Base-by-base conservation (phyloP, 208 protist genomes). In the Plasmodiophora brassicae region DNA sequence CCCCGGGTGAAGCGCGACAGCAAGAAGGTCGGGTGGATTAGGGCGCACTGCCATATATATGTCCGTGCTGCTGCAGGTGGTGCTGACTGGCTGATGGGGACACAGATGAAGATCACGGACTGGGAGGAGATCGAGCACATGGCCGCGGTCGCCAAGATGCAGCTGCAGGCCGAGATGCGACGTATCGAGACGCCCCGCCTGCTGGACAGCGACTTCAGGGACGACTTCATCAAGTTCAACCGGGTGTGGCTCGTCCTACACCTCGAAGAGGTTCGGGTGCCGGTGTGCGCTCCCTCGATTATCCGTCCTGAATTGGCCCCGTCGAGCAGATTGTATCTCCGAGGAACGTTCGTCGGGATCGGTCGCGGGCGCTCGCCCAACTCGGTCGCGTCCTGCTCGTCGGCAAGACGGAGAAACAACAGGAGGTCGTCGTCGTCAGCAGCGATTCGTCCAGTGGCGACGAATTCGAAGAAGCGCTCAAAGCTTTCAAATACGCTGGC, bases 61-160 rank as follows among this genome's bases (percentile, higher is more conserved):
- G n/a, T n/a, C n/a, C n/a, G n/a, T n/a, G n/a, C n/a, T n/a, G n/a
- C n/a, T n/a, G n/a, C n/a, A n/a, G n/a, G n/a, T n/a, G n/a, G n/a
- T n/a, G n/a, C n/a, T n/a, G n/a, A n/a, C n/a, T n/a, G n/a, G n/a
- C n/a, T n/a, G n/a, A n/a, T n/a, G n/a, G n/a, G 20, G 20, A 38
- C n/a, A 38, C 41, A 78, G 65, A 32, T 78, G 5, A 32, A 36
- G n/a, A 32, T 78, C 5, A 78, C 65, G 5, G 65, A 78, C 41
- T 78, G 65, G 65, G 65, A 78, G n/a, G 65, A 78, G n/a, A 78
- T 78, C n/a, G 65, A 78, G 65, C 65, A 78, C n/a, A 78, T 78
- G 65, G 65, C 65, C 5, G 65, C 65, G 20, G 5, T 78, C 5
- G 65, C 65, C n/a, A 78, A 78, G n/a, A 78, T 78, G 32, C 65